phyloP scores from a whole-genome alignment of 1,284 basidiomycete species.

The Cutaneotrichosporon cavernicola region DNA sequence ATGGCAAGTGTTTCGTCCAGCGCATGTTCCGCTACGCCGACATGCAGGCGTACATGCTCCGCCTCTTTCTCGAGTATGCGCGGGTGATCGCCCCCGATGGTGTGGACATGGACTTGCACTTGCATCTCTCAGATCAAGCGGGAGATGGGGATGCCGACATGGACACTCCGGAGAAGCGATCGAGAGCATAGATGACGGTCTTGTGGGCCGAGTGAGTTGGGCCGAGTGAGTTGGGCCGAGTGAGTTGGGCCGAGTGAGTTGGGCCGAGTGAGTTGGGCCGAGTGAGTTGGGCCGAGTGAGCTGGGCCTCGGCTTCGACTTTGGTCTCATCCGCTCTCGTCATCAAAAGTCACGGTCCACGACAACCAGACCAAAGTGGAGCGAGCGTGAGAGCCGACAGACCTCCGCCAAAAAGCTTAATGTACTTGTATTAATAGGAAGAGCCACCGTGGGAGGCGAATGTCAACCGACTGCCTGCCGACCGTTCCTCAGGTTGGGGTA shows the following conservation, averaged over 20 bases:
- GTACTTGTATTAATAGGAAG: no score
- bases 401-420: no score
- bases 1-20: conserved; percentile 52
- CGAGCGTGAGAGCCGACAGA: no score
- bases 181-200: neutral
- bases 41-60: conserved; percentile 55
- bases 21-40: conserved; percentile 51
- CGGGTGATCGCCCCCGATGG: conserved; percentile 17
- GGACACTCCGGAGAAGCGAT: conserved; percentile 6
- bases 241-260: no score
- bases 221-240: no score
- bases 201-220: neutral
- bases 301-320: no score
- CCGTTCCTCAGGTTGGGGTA: no score
- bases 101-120: conserved; percentile 21
- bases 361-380: no score
- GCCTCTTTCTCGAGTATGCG: conserved; percentile 50
- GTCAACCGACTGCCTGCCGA: no score
- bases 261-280: neutral
- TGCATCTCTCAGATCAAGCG: conserved; percentile 2
- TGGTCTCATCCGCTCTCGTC: no score
- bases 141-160: neutral
- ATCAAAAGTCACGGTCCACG: no score
- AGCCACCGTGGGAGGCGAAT: no score
- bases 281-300: neutral